Base-by-base conservation (phyloP, 805 yeast species). In the Lipomyces orientalis region DNA sequence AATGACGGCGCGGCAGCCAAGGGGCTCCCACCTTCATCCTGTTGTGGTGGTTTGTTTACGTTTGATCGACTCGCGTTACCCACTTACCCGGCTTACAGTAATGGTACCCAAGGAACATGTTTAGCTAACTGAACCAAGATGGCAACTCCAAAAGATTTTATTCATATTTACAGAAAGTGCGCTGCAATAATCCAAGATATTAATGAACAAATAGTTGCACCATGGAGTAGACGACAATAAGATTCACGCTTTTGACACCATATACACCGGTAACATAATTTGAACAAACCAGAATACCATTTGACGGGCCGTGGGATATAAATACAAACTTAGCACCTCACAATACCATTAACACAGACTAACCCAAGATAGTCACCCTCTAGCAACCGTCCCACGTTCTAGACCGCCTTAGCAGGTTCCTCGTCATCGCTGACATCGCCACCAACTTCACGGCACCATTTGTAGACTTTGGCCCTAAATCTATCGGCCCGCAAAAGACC, bases 401-500 rank as follows among this genome's bases (percentile, higher is more conserved):
- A 60, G 12, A 19, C 16, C 5, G 57, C 22, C 35, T 58, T 61
- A 5, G 61, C 33, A 8, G 51, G 25, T 1, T 63, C 68, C 37
- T 68, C 71, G 14, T 65, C 71, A 37, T 68, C 71, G 54, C 71
- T 68, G 31, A 68, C 37, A 22, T 68, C 71, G 2, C 71, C 71
- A 8, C 71, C 71, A 9, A 68, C 64, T 49, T 68, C 71, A 34
- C 71, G 64, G 51, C 71, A 68, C 98, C 98, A 94, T 71, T 86
- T 85, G 70, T 83, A 84, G 58, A 95, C 84, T 71, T 87, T 86
- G 57, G 85, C 85, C 72, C 91, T 88, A 72, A 90, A 83, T 68
- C 94, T 81, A 73, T 90, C 91, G 0, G 97, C 94, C 73, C 90
- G 85, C 46, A 90, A 87, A 34, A 94, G 80, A 0, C 93, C 96